Base-by-base conservation (phyloP, 495 filamentous ascomycete species). In the Aspergillus wentii region DNA sequence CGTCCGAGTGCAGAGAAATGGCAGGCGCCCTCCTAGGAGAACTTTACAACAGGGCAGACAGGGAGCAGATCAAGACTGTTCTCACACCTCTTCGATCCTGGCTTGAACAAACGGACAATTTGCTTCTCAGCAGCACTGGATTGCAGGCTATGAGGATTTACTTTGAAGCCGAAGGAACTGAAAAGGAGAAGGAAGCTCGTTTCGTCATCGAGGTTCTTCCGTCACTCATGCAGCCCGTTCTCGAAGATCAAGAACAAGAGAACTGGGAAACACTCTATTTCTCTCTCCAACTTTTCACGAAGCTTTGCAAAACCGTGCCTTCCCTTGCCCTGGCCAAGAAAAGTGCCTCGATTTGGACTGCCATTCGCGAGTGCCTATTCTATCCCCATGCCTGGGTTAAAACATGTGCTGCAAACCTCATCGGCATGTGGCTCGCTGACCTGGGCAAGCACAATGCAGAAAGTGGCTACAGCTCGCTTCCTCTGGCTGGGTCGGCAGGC, bases 241-340 rank as follows among this genome's bases (percentile, higher is more conserved):
- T 73, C 9, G 59, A 71, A 25, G 62, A 63, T 3, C 48, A 66
- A 4, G 69, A 69, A 14, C 64, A 64, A 2, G 68, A 74, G 29
- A 81, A 88, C 40, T 86, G 82, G 76, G 85, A 95, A 55, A 66
- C 88, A n/a, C 71, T 92, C 11, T 84, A 88, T 52, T 83, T 78
- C 27, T 68, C 85, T 5, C 71, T 95, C 11, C 76, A 81, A 39
- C 71, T 82, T 1, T 74, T 83, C 40, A 66, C 74, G 2, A 85
- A 83, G 31, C 63, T 95, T 17, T 77, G 78, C 41, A 76, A 84
- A 38, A 70, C 74, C 6, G 77, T 82, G 16, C 80, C 89, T 6
- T 50, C 69, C 3, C 59, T 69, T 33, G 69, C 79, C 0, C 70
- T 96, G 30, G 68, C 80, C 3, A 51, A 70, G 5, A 64, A 72